These are phyloP conservation scores for Nannochloropsis gaditana DNA, from an alignment of 108 stramenopile genomes.

Conservation along the genomic window DNA sequence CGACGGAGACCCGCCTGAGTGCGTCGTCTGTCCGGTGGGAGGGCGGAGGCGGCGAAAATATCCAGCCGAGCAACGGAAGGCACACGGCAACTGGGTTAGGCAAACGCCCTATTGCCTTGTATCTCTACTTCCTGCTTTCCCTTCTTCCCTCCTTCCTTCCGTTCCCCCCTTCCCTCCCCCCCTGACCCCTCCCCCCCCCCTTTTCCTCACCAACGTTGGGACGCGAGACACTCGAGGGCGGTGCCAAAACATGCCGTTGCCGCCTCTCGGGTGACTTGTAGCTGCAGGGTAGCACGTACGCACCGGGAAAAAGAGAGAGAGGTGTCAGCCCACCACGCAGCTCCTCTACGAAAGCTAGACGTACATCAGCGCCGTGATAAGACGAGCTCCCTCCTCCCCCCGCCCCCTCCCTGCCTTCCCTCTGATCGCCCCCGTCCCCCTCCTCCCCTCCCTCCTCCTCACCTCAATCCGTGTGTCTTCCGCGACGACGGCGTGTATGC, in stretches of 20 bases:
- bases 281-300: background rate
- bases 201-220: background rate
- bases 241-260: background rate
- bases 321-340: background rate
- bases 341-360: background rate
- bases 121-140: background rate
- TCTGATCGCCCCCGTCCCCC: background rate
- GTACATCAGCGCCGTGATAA: background rate
- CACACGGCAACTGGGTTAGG: background rate
- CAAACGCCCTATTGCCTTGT: background rate
- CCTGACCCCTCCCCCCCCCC: background rate
- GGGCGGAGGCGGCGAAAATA: background rate
- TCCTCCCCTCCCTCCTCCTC: background rate
- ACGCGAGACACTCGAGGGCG: background rate
- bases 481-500: background rate
- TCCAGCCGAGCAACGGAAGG: background rate
- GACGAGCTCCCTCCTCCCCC: background rate
- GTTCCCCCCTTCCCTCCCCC: no score
- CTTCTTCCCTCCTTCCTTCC: background rate
- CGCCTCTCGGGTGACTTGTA: background rate
- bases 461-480: background rate
- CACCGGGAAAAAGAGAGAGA: background rate
- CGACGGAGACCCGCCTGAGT: background rate
- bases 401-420: background rate
- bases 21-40: background rate